phyloP scores from a whole-genome alignment of 805 yeast species.

The Cyberlindnera petersonii region DNA sequence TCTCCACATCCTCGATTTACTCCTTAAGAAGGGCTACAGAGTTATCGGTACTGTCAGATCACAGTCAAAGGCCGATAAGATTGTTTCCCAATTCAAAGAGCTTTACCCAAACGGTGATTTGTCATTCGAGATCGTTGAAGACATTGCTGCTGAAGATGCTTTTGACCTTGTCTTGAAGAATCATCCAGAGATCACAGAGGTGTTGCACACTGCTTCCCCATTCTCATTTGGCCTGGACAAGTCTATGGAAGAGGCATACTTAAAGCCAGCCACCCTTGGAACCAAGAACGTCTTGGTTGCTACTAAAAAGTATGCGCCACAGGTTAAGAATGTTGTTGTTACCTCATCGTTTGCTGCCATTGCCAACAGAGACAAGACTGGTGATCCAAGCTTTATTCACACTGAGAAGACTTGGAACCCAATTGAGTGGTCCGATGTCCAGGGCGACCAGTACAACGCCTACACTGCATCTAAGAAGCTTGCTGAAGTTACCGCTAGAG shows the following conservation, averaged over 20 bases:
- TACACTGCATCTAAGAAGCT: slow-evolving; percentile 58
- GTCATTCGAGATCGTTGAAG: slow-evolving; percentile 43
- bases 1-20: slow-evolving; percentile 37
- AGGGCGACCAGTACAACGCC: slow-evolving; percentile 35
- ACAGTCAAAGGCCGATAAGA: slow-evolving; percentile 33
- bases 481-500: slow-evolving; percentile 63
- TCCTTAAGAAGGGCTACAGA: slow-evolving; percentile 36
- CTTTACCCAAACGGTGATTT: slow-evolving; percentile 33
- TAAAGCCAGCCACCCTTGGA: slow-evolving; percentile 55
- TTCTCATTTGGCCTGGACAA: slow-evolving; percentile 41
- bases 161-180: slow-evolving; percentile 43
- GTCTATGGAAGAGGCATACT: slow-evolving; percentile 44
- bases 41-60: slow-evolving; percentile 47
- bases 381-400: slow-evolving; percentile 33
- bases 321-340: slow-evolving; percentile 44
- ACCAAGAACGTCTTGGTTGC: slow-evolving; percentile 51
- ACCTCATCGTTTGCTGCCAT: slow-evolving; percentile 53
- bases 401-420: slow-evolving; percentile 52
- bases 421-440: slow-evolving; percentile 44
- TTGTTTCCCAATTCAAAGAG: slow-evolving; percentile 28
- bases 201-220: slow-evolving; percentile 62
- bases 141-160: slow-evolving; percentile 42
- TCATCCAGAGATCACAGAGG: slow-evolving; percentile 48
- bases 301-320: slow-evolving; percentile 37
- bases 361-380: slow-evolving; percentile 33